Evolutionary conservation across 2,329 filamentous ascomycete genomes (phyloP), one percentile per base, ranked within the genome.

Genomic region (Fusarium sp.): DNA sequence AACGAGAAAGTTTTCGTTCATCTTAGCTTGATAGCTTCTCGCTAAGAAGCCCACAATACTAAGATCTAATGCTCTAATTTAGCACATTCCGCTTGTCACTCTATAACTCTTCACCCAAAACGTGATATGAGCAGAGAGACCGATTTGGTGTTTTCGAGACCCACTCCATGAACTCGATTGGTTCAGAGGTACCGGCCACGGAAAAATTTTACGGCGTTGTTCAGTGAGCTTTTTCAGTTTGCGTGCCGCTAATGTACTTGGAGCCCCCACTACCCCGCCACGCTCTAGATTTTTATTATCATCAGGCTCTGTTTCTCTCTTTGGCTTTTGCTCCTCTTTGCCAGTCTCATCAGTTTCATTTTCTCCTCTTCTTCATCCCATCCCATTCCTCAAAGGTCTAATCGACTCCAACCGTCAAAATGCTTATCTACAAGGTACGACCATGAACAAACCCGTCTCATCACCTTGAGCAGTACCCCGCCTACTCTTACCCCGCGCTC

Each of bases 361-460:
- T 58, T 55, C 64, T 60, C 55, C 62, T 66, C 51, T 48, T 42
- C 35, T 54, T 49, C 55, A 72, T 60, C 65, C 52, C 60, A 72
- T 66, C 64, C 21, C 25, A 66, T 66, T 67, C 45, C 62, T 60
- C 65, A 73, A 68, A 73, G 61, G 63, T 69, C 70, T 37, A 57
- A 44, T 48, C 65, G 68, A 72, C 62, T 60, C 76, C 78, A 80
- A 80, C 82, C 83, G 84, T 79, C 88, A 92, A 84, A 79, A 94
- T 94, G 92, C 87, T 93, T 82, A 93, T 94, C 81, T 93, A 83
- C 89, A 91, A 87, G 84, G 91, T 93, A 83, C 41, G 65, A 23
- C 68, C 85, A 10, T 18, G 27, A 27, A 64, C 45, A 39, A 35
- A 16, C 18, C 21, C 21, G 14, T 49, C 54, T 45, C 51, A 49